Evolutionary conservation across 1,139 yeast species (phyloP), one percentile per base, ranked within the genome.

Genomic region (Geotrichum cucujoidarum): DNA sequence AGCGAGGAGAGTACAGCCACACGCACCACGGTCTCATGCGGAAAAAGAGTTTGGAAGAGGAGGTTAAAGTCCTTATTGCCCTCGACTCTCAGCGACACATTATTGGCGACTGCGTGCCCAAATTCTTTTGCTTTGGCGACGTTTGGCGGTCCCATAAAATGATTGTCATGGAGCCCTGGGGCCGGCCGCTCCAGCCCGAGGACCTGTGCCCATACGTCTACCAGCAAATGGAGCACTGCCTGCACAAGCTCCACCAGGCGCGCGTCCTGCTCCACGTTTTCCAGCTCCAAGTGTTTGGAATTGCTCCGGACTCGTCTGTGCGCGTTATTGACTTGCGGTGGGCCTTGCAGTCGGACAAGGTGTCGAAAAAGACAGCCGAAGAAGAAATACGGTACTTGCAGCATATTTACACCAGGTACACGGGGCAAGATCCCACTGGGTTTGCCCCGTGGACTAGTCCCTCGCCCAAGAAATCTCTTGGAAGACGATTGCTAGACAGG

Each of bases 271-370:
- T 49, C 5, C 11, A 36, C 3, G 21, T 38, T 8, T 40, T 49
- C 27, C 40, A 45, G 2, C 22, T 49, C 18, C 48, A 48, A 7
- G 40, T 47, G 16, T 56, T 56, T 41, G 49, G 50, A 18, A 55
- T 54, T 27, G 55, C 50, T 17, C 48, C 53, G 18, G 53, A 51
- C n/a, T 57, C 48, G 5, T 22, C 32, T 21, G 27, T 49, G 13
- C 43, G 47, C 4, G 36, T 47, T 20, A 39, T 47, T 32, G 53
- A 49, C 30, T 22, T 49, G 17, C 35, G 44, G 18, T 40, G 31
- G 16, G 48, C 49, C 1, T 17, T 18, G 29, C 20, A 21, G 4
- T 34, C 40, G 25, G 30, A 18, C 11, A 33, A 34, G 29, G 27
- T 36, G n/a, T 37, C 22, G 5, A 13, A 13, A 20, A 18, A 31